Base-by-base conservation (phyloP, 345 rosid species). In the Raphanus sativus region DNA sequence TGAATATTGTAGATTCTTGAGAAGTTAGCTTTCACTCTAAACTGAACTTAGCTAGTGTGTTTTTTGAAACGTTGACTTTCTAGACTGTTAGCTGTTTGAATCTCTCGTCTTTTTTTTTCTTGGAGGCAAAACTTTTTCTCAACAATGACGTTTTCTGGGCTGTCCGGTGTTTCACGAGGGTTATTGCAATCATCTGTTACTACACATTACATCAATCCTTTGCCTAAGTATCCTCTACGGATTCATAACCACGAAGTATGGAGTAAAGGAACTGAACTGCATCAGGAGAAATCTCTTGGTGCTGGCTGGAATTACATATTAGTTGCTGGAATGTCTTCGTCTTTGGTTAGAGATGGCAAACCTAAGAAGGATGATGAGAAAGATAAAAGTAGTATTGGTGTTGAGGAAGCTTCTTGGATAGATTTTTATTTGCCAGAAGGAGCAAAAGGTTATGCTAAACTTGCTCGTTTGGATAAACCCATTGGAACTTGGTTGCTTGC, bases 401-500 rank as follows among this genome's bases (percentile, higher is more conserved):
- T 60, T 17, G 61, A 69, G 52, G 77, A 73, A 16, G 73, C n/a
- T 50, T 87, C 92, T 13, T 91, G 98, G 97, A 80, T 94, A 25
- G 96, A 94, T 66, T 55, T 85, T 69, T 87, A 90, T 83, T 75
- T 91, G 66, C 98, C 97, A 0, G 73, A 71, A 61, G 60, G 29
- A 75, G 83, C 61, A 72, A 85, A 83, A 81, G 87, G 90, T 80
- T 90, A 87, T 71, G 97, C 97, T 42, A 87, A 77, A 70, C 94
- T 92, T 58, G 92, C 96, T 77, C 89, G 97, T 6, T 80, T 94
- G 21, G 94, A 94, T 82, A 91, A 88, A 80, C 96, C 97, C 0
- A 91, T 90, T 28, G 97, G 97, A 7, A 94, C 97, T 28, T 94
- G 98, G 98, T 77, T 94, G 60, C 91, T 94, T 40, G 86, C 95